Conservation (phyloP, 345 rosid genomes). For the Reutealis trisperma region DNA sequence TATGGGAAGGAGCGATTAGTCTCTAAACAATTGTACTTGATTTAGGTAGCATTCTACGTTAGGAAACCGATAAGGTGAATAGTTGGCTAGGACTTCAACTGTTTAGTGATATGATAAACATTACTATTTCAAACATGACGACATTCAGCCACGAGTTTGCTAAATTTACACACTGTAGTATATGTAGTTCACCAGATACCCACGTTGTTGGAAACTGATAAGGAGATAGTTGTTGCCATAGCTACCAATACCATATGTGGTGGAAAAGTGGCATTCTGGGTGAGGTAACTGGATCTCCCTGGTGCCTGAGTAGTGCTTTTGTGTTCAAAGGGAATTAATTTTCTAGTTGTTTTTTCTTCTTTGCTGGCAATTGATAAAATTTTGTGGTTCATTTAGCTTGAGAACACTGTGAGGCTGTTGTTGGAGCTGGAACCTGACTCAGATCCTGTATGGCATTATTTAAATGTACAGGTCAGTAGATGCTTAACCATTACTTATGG, state of each 20-base stretch:
- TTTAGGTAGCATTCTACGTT: not conserved
- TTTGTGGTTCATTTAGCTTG: conserved; percentile 58
- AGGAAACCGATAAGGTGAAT: not conserved
- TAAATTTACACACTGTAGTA: not conserved
- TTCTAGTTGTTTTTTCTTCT: conserved; percentile 1
- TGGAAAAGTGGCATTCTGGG: not conserved
- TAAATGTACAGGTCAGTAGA: conserved; percentile 81
- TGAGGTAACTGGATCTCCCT: not conserved
- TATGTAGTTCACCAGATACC: not conserved
- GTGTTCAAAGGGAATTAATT: not conserved
- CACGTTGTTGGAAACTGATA: not conserved
- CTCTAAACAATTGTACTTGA: not conserved
- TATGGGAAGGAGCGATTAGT: too few relatives aligned
- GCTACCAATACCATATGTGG: not conserved
- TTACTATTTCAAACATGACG: not conserved
- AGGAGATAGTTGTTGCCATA: not conserved
- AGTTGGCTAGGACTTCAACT: not conserved
- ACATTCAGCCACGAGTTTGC: not conserved
- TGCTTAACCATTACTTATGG: conserved; percentile 9
- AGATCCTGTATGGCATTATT: conserved; percentile 97
- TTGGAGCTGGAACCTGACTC: conserved; percentile 98
- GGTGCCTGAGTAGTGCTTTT: not conserved
- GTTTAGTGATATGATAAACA: not conserved
- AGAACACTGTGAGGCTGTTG: conserved; percentile 92
- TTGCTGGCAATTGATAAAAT: conserved; percentile 15